These are phyloP conservation scores for Aspergillus sclerotioniger DNA, from an alignment of 495 filamentous ascomycete species.

Conservation along the genomic window DNA sequence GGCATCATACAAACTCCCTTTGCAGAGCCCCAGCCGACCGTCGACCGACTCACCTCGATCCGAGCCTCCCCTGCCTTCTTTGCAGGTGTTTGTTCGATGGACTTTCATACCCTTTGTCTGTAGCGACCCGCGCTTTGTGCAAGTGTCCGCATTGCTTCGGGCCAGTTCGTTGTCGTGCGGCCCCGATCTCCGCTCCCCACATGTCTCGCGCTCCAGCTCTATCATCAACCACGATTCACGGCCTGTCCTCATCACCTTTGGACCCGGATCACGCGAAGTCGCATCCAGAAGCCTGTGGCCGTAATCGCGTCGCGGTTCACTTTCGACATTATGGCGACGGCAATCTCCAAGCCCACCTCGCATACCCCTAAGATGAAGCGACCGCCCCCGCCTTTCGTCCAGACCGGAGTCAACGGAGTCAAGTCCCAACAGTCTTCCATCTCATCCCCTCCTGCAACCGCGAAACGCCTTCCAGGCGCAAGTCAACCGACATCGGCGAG, in stretches of 20 bases:
- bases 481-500: conserved; percentile 37
- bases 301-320: conserved; percentile 21
- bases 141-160: conserved; percentile 27
- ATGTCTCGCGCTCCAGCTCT: conserved; percentile 51
- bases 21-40: conserved; percentile 26
- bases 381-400: conserved; percentile 64
- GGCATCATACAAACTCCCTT: conserved; percentile 42
- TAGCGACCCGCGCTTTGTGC: conserved; percentile 25
- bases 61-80: conserved; percentile 23
- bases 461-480: conserved; percentile 56
- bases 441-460: conserved; percentile 63
- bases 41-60: conserved; percentile 13
- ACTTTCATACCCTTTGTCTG: conserved; percentile 21
- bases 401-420: conserved; percentile 61
- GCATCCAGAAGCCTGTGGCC: conserved; percentile 21
- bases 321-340: conserved; percentile 48
- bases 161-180: conserved; percentile 32
- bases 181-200: conserved; percentile 46
- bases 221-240: conserved; percentile 41
- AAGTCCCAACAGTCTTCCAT: conserved; percentile 57
- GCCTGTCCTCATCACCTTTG: conserved; percentile 29
- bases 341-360: conserved; percentile 54
- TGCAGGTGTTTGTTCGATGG: conserved; percentile 28
- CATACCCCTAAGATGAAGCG: conserved; percentile 70
- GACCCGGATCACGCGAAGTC: conserved; percentile 28